phyloP scores from a whole-genome alignment of 1,139 yeast species.

The Kodamaea anthophila region DNA sequence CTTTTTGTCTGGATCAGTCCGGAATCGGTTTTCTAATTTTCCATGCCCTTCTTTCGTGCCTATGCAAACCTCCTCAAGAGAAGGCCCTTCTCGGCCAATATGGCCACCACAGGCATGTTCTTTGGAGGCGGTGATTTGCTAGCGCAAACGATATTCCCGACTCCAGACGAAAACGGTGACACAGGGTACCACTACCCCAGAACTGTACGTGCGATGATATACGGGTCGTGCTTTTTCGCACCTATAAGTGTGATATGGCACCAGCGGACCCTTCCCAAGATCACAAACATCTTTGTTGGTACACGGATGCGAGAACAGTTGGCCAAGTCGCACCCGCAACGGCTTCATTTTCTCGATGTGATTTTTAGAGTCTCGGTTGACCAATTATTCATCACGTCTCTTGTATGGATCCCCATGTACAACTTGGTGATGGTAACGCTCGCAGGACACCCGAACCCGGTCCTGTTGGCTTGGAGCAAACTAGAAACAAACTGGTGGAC shows the following conservation, averaged over 20 bases:
- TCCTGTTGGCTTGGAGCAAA: constrained; percentile 28
- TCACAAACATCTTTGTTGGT: constrained; percentile 37
- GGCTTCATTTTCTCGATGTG: constrained; percentile 28
- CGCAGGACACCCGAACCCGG: constrained; percentile 33
- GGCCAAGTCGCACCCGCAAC: constrained; percentile 11
- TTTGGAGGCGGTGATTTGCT: constrained; percentile 72
- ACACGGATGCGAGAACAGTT: constrained; percentile 11
- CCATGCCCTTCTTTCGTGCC: constrained; percentile 24
- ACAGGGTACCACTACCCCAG: constrained; percentile 22
- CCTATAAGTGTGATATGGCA: constrained; percentile 75
- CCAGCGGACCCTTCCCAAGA: constrained; percentile 44
- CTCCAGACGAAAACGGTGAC: constrained; percentile 13
- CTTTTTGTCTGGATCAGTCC: not conserved
- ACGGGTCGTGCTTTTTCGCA: constrained; percentile 74
- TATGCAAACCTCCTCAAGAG: constrained; percentile 38
- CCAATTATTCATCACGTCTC: constrained; percentile 24
- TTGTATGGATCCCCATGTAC: constrained; percentile 43
- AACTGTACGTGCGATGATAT: constrained; percentile 59
- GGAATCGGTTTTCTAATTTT: too few species aligned
- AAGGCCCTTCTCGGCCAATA: constrained; percentile 51
- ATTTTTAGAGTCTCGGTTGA: constrained; percentile 32
- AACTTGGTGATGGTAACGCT: constrained; percentile 35
- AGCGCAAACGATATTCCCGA: constrained; percentile 59
- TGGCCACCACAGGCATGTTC: constrained; percentile 50
- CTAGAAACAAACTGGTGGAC: constrained; percentile 38